Evolutionary conservation across 2,329 filamentous ascomycete species (phyloP).

Genomic region (Ophiostoma ulmi): DNA sequence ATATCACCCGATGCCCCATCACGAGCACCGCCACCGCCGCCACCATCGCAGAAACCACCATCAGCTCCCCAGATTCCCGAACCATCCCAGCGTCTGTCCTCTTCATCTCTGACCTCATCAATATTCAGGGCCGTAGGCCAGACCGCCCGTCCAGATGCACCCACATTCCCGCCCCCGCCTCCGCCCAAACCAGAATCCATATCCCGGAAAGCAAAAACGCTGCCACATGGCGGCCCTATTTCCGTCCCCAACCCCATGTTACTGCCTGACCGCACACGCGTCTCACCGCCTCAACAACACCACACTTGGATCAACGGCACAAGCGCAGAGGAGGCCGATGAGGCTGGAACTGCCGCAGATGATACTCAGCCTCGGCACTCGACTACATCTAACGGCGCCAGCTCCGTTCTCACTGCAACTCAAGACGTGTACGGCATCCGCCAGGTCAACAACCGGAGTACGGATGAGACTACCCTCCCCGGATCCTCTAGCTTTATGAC

Average conservation of each 20-base stretch:
- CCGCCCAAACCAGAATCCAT: slow-evolving; percentile 21
- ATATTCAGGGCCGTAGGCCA: not conserved
- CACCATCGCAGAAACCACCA: slow-evolving; percentile 6
- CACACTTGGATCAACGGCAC: slow-evolving; percentile 12
- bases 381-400: slow-evolving; percentile 33
- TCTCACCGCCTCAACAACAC: not conserved
- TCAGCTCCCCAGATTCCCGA: not conserved
- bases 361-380: slow-evolving; percentile 34
- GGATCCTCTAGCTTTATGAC: slow-evolving; percentile 9
- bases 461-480: slow-evolving; percentile 20
- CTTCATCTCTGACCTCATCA: not conserved
- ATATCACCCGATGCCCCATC: slow-evolving; percentile 14
- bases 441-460: slow-evolving; percentile 29
- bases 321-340: slow-evolving; percentile 18
- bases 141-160: slow-evolving; percentile 17
- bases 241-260: slow-evolving; percentile 23
- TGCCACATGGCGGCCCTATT: slow-evolving; percentile 22
- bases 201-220: slow-evolving; percentile 16
- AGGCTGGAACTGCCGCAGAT: slow-evolving; percentile 16
- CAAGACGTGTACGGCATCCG: slow-evolving; percentile 33
- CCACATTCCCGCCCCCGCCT: slow-evolving; percentile 20
- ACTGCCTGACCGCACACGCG: slow-evolving; percentile 22
- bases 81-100: not conserved
- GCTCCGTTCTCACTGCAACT: slow-evolving; percentile 34
- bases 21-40: slow-evolving; percentile 17